Evolutionary conservation across 805 yeast species (phyloP), one percentile per base, ranked within the genome.

Genomic region (Starmerella gropengiesseri): DNA sequence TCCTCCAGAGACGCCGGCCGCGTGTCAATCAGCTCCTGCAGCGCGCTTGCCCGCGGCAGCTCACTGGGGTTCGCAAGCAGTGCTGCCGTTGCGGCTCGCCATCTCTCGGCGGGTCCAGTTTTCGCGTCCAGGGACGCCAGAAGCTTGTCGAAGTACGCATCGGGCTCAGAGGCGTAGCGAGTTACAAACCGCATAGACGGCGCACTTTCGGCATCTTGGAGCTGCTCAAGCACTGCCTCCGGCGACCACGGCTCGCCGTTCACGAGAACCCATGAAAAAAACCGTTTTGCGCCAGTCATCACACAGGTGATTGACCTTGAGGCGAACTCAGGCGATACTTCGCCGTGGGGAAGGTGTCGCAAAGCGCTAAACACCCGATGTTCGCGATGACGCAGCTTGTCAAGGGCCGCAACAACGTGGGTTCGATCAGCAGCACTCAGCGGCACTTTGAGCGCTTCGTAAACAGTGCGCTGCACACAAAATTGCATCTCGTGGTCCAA

Each of bases 391-490:
- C 14, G 17, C 19, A 41, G n/a, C 5, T 2, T 3, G 2, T 28
- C 19, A 7, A 35, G 31, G 3, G 36, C 44, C 4, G 8, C 13
- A 2, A 35, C 5, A 11, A 31, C 31, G 18, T 33, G 32, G 5
- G 21, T 6, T 12, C 17, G 26, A 14, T 26, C 37, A 19, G 14
- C 16, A 7, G 31, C 14, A 11, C 13, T 13, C 31, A 40, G 5
- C 11, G 39, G 28, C 18, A 36, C n/a, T 7, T 22, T 3, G 4
- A 40, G 28, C 2, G 31, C 70, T 62, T 46, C 70, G 68, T 45
- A 68, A 67, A 53, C 78, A 78, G 1, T 81, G 73, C 1, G 74
- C 60, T 54, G 78, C 74, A 47, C 81, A 62, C 1, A 85, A 71
- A 13, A 85, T 72, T 12, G 84, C 76, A 16, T 26, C 7, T 26